Evolutionary conservation across 1,139 yeast genomes (phyloP).

Genomic region (Blastobotrys aristatus): DNA sequence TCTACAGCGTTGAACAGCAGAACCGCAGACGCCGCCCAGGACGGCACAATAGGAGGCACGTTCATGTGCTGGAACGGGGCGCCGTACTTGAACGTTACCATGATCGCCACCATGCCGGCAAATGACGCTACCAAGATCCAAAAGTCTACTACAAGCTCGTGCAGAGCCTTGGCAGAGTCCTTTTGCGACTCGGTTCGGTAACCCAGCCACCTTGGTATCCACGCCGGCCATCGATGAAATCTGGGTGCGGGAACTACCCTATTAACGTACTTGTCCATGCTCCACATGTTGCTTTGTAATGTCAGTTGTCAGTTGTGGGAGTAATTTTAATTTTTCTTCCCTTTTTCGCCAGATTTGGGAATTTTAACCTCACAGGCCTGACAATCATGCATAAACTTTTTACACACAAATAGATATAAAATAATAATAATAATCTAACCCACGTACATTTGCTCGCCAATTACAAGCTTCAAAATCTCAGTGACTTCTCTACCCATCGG

Average conservation of each 20-base stretch:
- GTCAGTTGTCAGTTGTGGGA: too few relatives aligned
- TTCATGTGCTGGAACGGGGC: conserved; percentile 42
- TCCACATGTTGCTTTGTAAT: conserved; percentile 8
- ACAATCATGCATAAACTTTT: too few relatives aligned
- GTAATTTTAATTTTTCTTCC: neutral
- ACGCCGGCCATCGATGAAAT: conserved; percentile 22
- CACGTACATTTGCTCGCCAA: conserved; percentile 1
- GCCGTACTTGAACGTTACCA: conserved; percentile 47
- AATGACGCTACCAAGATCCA: conserved; percentile 40
- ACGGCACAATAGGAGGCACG: conserved; percentile 56
- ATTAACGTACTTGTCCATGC: conserved; percentile 24
- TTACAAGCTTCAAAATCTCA: conserved; percentile 30
- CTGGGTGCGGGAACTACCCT: conserved; percentile 22
- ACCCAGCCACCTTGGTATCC: conserved; percentile 24
- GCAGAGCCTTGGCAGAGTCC: conserved; percentile 8
- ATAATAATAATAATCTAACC: too few relatives aligned
- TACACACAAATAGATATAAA: too few relatives aligned
- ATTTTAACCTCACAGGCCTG: too few relatives aligned
- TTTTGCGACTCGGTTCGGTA: conserved; percentile 12
- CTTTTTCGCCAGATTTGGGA: too few relatives aligned
- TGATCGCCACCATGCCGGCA: conserved; percentile 47
- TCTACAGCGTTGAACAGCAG: conserved; percentile 52
- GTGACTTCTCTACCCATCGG: conserved; percentile 77
- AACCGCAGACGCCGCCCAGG: conserved; percentile 61
- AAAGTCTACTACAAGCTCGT: conserved; percentile 12